Evolutionary conservation across 1,139 yeast genomes (phyloP).

Genomic region (Magnusiomyces starmeri): DNA sequence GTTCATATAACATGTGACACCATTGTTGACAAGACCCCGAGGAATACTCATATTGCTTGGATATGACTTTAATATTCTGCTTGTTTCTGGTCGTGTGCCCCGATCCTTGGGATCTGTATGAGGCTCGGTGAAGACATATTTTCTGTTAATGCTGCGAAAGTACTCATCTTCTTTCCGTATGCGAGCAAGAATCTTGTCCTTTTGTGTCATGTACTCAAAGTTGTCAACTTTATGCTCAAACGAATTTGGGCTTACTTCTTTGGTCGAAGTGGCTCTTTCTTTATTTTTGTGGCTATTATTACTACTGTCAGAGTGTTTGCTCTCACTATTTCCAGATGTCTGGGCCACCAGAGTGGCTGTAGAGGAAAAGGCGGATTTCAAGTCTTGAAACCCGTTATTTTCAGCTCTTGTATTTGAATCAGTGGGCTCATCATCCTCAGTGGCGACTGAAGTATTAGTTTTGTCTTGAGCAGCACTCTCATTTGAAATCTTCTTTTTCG

Average conservation of each 20-base stretch:
- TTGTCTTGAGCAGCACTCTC: background rate
- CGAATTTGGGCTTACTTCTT: no score
- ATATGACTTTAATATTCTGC: constrained; percentile 52
- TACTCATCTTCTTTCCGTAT: background rate
- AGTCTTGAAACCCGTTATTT: constrained; percentile 19
- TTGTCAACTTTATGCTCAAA: background rate
- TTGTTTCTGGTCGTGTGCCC: constrained; percentile 34
- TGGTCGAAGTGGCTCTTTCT: background rate
- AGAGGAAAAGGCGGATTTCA: background rate
- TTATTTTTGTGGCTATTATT: constrained; percentile 7
- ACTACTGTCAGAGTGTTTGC: no score
- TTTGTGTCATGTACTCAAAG: constrained; percentile 8
- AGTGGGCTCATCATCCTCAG: background rate
- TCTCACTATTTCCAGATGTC: background rate
- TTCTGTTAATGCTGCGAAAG: constrained; percentile 2
- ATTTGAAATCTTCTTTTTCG: background rate
- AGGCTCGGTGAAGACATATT: constrained; percentile 10
- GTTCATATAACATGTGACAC: constrained; percentile 95
- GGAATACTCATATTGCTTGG: constrained; percentile 50
- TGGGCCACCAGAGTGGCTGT: background rate
- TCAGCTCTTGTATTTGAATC: constrained; percentile 33
- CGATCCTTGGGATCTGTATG: constrained; percentile 27
- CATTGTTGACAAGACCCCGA: constrained; percentile 77
- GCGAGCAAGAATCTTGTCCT: constrained; percentile 1
- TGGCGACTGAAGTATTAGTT: no score